Evolutionary conservation across 2,329 filamentous ascomycete species (phyloP), one percentile per base, ranked within the genome.

Genomic region (Cadophora luteo-olivacea): DNA sequence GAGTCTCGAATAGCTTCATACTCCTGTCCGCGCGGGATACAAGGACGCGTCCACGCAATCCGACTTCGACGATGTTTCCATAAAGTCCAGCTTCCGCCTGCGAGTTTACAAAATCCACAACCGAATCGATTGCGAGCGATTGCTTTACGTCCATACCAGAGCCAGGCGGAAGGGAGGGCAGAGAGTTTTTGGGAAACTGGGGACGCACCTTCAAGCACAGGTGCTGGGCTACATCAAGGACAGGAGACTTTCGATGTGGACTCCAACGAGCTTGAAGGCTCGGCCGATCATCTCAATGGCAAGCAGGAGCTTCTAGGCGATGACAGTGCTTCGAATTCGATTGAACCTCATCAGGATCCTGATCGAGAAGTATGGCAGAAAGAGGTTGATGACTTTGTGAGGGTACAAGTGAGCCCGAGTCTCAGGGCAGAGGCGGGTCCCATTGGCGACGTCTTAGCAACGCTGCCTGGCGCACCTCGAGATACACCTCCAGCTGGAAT

Each of bases 1-100:
- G 72, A 72, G 69, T 72, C 74, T 73, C 74, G 74, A 67, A 70
- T 74, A 24, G 61, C 68, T 61, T 72, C 67, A 52, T 70, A 66
- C 36, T 69, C 70, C 14, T 74, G 72, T 69, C 75, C 72, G 11
- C 68, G 67, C 49, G 73, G 71, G 19, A 68, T 64, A 11, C n/a
- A 68, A n/a, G 70, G 74, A 63, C 70, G 74, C 41, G 55, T 75
- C 29, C 69, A 71, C 32, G 38, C 65, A 36, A 68, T 74, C 19
- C 70, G 74, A 45, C 70, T 75, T 19, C 70, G 72, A 48, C 45
- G 19, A 48, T 22, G 45, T 48, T 22, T 48, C 45, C 45, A 48
- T 8, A 48, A 48, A 8, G n/a, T 4, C 45, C 45, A 19, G 9
- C 16, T 22, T 48, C 45, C 45, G 11, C 16, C 16, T 22, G 19